Base-by-base conservation (phyloP, 805 yeast species). In the Jamesozyma jinghongensis region DNA sequence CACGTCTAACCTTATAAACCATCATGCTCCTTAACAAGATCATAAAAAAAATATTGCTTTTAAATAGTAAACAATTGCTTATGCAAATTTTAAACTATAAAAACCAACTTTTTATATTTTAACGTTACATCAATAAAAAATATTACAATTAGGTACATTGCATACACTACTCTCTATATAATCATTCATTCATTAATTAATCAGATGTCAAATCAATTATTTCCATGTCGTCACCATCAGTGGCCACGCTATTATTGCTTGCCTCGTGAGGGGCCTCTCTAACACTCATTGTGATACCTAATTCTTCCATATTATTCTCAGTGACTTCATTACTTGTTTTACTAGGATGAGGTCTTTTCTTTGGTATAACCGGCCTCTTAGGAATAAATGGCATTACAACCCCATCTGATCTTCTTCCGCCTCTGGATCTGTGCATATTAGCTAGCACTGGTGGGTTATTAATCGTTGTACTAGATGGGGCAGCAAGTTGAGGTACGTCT, bases 371-470 rank as follows among this genome's bases (percentile, higher is more conserved):
- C 14, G 52, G 54, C 36, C 52, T 57, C 34, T 51, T 55, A 1
- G 65, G 65, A 14, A 61, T 56, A 42, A 61, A 61, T 6, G 62
- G 62, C 0, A 62, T 58, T 2, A 52, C 54, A 12, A 34, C 37
- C 12, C 19, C 18, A 11, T 20, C n/a, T n/a, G 20, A 13, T 29
- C 43, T 34, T 38, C 49, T 38, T n/a, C 37, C 17, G 29, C 14
- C 12, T 14, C 33, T 25, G 14, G 26, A 10, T 16, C 27, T 17
- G 11, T 28, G 34, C 27, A 20, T 36, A 28, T 13, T 18, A 6
- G 27, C 27, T 12, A 13, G 29, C 7, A 22, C 13, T 16, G 18
- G 25, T 19, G 29, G 26, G 4, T 20, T 25, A 35, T 35, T 35
- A 6, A 14, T 16, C 6, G 19, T 13, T 4, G 38, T 13, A 34